phyloP scores from a whole-genome alignment of 2,329 filamentous ascomycete species.

The Aspergillus calidoustus region DNA sequence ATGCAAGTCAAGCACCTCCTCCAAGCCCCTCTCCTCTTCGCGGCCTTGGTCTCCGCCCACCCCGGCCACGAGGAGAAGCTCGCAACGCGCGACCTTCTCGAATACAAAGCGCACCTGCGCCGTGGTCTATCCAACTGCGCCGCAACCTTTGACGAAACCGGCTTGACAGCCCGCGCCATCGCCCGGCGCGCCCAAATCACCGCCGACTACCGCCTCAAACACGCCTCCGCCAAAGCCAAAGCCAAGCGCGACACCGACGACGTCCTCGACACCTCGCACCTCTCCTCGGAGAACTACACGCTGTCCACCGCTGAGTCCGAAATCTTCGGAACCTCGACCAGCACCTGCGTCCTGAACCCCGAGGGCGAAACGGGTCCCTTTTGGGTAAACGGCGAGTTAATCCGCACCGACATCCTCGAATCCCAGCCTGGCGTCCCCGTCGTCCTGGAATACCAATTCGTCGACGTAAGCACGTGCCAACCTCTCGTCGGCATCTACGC shows the following conservation, averaged over 20 bases:
- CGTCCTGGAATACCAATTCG: constrained; percentile 45
- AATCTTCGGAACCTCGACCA: constrained; percentile 27
- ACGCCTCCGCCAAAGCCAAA: constrained; percentile 1
- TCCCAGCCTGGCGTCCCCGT: constrained; percentile 42
- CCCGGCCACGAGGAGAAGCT: constrained; percentile 13
- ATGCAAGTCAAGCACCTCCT: constrained; percentile 2
- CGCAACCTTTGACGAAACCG: constrained; percentile 24
- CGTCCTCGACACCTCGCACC: constrained; percentile 43
- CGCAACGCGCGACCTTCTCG: constrained; percentile 18
- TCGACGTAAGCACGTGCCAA: constrained; percentile 47
- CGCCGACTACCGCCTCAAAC: constrained; percentile 23
- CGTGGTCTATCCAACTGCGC: constrained; percentile 29
- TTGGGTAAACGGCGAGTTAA: constrained; percentile 47
- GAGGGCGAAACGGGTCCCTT: constrained; percentile 55
- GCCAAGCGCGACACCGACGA: constrained; percentile 39
- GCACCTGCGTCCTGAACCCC: constrained; percentile 53
- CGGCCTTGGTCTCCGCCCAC: background rate
- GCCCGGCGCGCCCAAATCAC: constrained; percentile 29
- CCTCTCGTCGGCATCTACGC: constrained; percentile 39
- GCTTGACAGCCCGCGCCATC: constrained; percentile 29
- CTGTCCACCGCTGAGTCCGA: constrained; percentile 25
- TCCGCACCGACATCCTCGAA: constrained; percentile 44
- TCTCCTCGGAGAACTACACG: constrained; percentile 35
- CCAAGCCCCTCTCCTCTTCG: background rate
- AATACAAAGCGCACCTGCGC: constrained; percentile 25